These are phyloP conservation scores for Hyaloperonospora brassicae DNA, from an alignment of 352 stramenopile species.

Conservation along the genomic window DNA sequence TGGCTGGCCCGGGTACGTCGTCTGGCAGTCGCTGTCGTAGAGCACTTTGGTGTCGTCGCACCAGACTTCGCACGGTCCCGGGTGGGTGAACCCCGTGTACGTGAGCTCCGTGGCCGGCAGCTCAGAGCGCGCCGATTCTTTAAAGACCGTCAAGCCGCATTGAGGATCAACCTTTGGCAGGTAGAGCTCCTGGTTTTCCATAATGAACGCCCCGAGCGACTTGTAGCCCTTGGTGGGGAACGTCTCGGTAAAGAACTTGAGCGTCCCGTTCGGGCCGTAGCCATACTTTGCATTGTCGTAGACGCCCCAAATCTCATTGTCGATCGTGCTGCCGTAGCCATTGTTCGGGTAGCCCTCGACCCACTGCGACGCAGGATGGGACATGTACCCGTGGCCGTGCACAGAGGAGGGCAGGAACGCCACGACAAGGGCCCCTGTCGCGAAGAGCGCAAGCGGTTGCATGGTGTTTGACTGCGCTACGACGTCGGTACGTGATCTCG, in stretches of 20 bases:
- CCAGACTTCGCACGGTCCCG: conserved; percentile 51
- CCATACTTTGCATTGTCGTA: conserved; percentile 37
- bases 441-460: conserved; percentile 23
- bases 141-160: conserved; percentile 37
- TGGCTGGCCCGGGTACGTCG: conserved; percentile 26
- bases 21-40: conserved; percentile 41
- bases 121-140: conserved; percentile 27
- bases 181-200: conserved; percentile 38
- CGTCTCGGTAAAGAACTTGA: conserved; percentile 31
- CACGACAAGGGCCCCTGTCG: conserved; percentile 18
- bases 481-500: no score
- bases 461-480: conserved; percentile 15
- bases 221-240: conserved; percentile 30
- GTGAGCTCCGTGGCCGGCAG: conserved; percentile 32
- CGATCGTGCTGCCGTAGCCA: conserved; percentile 41
- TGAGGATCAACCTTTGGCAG: conserved; percentile 24
- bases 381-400: conserved; percentile 34
- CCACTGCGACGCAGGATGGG: conserved; percentile 34
- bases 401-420: conserved; percentile 10
- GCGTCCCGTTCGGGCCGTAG: conserved; percentile 28
- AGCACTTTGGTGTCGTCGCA: conserved; percentile 47
- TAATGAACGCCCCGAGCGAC: conserved; percentile 34
- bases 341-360: conserved; percentile 35
- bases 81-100: conserved; percentile 49
- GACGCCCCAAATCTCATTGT: conserved; percentile 29